These are phyloP conservation scores for Monosporascus sp. DNA, from an alignment of 2,329 filamentous ascomycete species.

Conservation along the genomic window DNA sequence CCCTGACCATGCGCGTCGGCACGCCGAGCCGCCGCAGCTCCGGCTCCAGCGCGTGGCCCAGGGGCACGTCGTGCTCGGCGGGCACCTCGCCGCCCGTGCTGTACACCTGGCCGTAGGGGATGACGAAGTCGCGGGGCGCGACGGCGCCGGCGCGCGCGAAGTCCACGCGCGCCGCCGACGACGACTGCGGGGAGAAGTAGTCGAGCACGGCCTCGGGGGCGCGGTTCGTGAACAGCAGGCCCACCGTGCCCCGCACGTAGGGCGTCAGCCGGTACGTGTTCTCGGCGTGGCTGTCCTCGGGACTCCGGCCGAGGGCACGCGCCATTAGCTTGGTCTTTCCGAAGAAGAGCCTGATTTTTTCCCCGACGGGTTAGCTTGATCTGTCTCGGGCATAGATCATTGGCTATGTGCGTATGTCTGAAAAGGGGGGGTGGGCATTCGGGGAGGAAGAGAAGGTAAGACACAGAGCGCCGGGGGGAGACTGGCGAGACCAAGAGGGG, in stretches of 20 bases:
- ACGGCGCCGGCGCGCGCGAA: slow-evolving; percentile 82
- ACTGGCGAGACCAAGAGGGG: background rate
- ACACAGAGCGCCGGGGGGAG: background rate
- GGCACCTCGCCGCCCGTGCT: slow-evolving; percentile 75
- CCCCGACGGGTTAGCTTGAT: slow-evolving; percentile 9
- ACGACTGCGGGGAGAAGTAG: slow-evolving; percentile 59
- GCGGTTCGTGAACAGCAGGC: slow-evolving; percentile 85
- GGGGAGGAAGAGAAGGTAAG: slow-evolving; percentile 4
- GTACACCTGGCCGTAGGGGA: slow-evolving; percentile 80
- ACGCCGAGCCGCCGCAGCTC: slow-evolving; percentile 85
- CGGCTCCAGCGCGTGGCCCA: slow-evolving; percentile 86
- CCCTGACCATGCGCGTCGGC: slow-evolving; percentile 83
- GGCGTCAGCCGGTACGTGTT: slow-evolving; percentile 66
- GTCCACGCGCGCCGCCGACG: slow-evolving; percentile 57
- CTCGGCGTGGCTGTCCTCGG: slow-evolving; percentile 74
- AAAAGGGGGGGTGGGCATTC: background rate
- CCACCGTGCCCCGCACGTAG: slow-evolving; percentile 76
- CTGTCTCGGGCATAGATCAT: slow-evolving; percentile 1
- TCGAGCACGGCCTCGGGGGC: slow-evolving; percentile 58
- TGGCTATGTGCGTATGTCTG: background rate
- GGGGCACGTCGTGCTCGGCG: slow-evolving; percentile 73
- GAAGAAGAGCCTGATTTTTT: slow-evolving; percentile 73
- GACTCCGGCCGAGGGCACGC: slow-evolving; percentile 77
- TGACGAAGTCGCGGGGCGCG: slow-evolving; percentile 68
- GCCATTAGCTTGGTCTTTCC: slow-evolving; percentile 99